Base-by-base conservation (phyloP, 2,329 filamentous ascomycete genomes). In the Exophiala calicioides region DNA sequence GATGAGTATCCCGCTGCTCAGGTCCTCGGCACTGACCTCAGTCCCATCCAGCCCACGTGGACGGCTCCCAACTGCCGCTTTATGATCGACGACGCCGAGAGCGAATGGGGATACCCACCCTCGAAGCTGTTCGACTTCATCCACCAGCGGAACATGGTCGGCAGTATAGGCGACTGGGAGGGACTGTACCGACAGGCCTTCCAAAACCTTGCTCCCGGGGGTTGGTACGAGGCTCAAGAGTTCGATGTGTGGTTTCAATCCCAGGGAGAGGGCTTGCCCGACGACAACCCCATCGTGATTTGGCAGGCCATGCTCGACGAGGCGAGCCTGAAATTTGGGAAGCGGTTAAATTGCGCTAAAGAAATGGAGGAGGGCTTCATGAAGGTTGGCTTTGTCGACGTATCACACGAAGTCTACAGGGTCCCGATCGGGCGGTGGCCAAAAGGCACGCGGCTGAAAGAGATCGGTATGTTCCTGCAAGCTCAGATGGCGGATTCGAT, bases 61-160 rank as follows among this genome's bases (percentile, higher is more conserved):
- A 62, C 80, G 6, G 77, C 78, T 5, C 73, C 77, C 4, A 81
- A 81, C 50, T 70, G 79, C 16, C 67, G 68, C 20, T 80, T 80
- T 53, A 65, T 78, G 57, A 69, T 82, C 7, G 79, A 82, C 46
- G 79, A 82, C 51, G 70, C 77, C 15, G 78, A 82, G 61, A 72
- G 71, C 46, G 68, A 70, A 2, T 82, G 79, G 79, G 24, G n/a
- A 13, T 72, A 79, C 50, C 56, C 24, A n/a, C 75, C 3, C 59
- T 72, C 21, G 6, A 16, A 79, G 48, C 70, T 76, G 41, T 83
- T 81, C 42, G 79, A 83, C 59, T 81, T 79, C 48, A 73, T 84
- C 48, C 61, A 64, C 42, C 48, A 53, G 5, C 58, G 63, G 20
- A 41, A 52, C n/a, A 37, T 63, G 7, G 44, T 47, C 3, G 60